A percentile compares a stretch with the other conserved stretches of the same genome.
Evolutionary conservation across 2,329 filamentous ascomycete species (phyloP).

Genomic region (Colletotrichum cordylinicola): DNA sequence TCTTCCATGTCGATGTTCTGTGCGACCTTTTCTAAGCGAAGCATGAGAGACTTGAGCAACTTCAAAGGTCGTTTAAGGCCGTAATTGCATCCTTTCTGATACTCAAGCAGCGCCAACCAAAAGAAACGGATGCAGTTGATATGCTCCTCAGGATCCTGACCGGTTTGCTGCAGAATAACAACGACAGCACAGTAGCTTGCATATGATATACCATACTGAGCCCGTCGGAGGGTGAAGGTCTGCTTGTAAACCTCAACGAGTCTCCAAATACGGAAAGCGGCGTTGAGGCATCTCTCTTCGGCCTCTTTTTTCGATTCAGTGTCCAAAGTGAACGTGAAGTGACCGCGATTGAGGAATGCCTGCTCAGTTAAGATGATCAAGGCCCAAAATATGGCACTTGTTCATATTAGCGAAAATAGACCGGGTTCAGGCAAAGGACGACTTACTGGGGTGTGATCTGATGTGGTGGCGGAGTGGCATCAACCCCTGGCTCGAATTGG

Average conservation of each 20-base stretch:
- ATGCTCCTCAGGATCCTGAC: neutral
- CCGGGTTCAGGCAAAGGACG: rapidly evolving
- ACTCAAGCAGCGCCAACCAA: neutral
- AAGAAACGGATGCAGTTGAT: neutral
- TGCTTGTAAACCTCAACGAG: neutral
- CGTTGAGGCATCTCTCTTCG: neutral
- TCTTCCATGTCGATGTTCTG: neutral
- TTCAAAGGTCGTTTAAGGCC: neutral
- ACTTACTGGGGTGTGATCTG: neutral
- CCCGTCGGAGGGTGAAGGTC: neutral
- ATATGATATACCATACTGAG: neutral
- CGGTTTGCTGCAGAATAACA: neutral
- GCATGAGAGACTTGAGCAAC: neutral
- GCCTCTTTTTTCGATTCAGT: neutral
- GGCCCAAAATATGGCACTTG: neutral
- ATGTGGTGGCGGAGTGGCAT: neutral
- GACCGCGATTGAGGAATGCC: neutral
- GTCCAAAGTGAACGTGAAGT: neutral
- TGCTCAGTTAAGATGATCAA: neutral
- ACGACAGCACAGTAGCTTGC: neutral
- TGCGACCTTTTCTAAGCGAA: neutral
- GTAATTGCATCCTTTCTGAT: neutral
- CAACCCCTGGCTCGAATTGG: neutral
- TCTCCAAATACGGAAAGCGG: neutral
- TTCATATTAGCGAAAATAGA: neutral